Conservation (phyloP, 108 stramenopile genomes). For the Cyclotella choctawhatcheeana region DNA sequence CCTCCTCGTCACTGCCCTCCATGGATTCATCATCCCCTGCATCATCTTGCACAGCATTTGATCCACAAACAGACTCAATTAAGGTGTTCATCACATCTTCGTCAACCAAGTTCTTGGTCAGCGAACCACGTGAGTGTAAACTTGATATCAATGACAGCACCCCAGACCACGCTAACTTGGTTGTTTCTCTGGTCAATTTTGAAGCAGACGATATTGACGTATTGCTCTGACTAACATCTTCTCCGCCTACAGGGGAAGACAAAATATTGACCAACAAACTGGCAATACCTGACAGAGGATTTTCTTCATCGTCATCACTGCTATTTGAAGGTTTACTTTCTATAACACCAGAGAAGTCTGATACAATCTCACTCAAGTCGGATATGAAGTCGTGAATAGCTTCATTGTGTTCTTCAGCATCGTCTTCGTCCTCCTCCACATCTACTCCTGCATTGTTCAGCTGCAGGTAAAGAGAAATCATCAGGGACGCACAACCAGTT, state of each 20-base stretch:
- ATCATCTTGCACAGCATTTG: slow-evolving; percentile 7
- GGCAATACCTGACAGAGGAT: slow-evolving; percentile 65
- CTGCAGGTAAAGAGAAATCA: slow-evolving; percentile 67
- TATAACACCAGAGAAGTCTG: slow-evolving; percentile 27
- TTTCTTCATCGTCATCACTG: slow-evolving; percentile 46
- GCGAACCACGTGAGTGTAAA: slow-evolving; percentile 1
- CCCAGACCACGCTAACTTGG: slow-evolving; percentile 74
- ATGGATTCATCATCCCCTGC: slow-evolving; percentile 33
- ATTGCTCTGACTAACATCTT: slow-evolving; percentile 32
- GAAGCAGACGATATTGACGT: slow-evolving; percentile 65
- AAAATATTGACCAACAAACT: slow-evolving; percentile 72
- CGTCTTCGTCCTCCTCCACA: slow-evolving; percentile 66
- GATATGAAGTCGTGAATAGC: slow-evolving; percentile 66
- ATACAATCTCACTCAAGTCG: slow-evolving; percentile 53
- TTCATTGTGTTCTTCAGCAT: slow-evolving; percentile 60
- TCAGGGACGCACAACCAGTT: slow-evolving; percentile 50
- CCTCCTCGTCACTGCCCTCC: slow-evolving; percentile 34
- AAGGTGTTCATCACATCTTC: slow-evolving; percentile 56
- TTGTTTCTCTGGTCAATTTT: slow-evolving; percentile 75
- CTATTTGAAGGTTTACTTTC: slow-evolving; percentile 6
- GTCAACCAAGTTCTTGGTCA: slow-evolving; percentile 48
- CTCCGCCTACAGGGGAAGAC: slow-evolving; percentile 69
- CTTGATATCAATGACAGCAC: slow-evolving; percentile 36
- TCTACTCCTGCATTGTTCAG: slow-evolving; percentile 50
- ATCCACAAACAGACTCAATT: slow-evolving; percentile 68